These are phyloP conservation scores for Tephrocybe sp. DNA, from an alignment of 768 basidiomycete genomes.

Conservation along the genomic window DNA sequence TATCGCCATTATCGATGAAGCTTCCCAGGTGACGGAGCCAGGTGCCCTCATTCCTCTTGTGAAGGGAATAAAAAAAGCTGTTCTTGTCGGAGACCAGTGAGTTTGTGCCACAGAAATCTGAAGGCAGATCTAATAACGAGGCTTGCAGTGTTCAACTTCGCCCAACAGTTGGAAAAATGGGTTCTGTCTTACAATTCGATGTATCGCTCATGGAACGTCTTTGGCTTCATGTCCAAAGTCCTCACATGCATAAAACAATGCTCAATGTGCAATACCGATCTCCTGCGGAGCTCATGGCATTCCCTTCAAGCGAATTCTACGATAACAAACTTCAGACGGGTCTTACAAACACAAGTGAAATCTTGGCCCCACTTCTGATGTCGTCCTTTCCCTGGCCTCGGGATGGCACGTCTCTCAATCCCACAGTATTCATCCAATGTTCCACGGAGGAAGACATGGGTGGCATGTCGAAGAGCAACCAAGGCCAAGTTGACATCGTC, in stretches of 20 bases:
- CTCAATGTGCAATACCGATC: constrained; percentile 71
- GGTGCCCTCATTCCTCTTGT: constrained; percentile 66
- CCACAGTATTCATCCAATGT: constrained; percentile 61
- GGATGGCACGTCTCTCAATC: constrained; percentile 33
- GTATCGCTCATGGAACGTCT: constrained; percentile 63
- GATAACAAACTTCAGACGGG: constrained; percentile 51
- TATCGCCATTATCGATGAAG: constrained; percentile 67
- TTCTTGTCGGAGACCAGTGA: constrained; percentile 73
- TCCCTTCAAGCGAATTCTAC: constrained; percentile 68
- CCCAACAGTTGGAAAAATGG: constrained; percentile 63
- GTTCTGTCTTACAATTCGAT: constrained; percentile 54
- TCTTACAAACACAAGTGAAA: constrained; percentile 33
- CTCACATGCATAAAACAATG: constrained; percentile 56
- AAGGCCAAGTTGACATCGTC: constrained; percentile 55
- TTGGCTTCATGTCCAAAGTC: constrained; percentile 37
- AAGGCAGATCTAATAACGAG: background rate
- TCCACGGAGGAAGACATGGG: constrained; percentile 56
- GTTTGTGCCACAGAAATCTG: constrained; percentile 21
- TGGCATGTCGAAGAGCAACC: constrained; percentile 60
- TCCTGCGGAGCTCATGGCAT: constrained; percentile 52
- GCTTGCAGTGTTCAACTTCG: constrained; percentile 59
- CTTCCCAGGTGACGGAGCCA: constrained; percentile 70
- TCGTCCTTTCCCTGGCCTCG: constrained; percentile 62
- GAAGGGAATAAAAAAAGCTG: constrained; percentile 56
- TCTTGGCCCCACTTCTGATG: constrained; percentile 34